These are phyloP conservation scores for Pestalotiopsis sp. DNA, from an alignment of 2,329 filamentous ascomycete species.

Conservation along the genomic window DNA sequence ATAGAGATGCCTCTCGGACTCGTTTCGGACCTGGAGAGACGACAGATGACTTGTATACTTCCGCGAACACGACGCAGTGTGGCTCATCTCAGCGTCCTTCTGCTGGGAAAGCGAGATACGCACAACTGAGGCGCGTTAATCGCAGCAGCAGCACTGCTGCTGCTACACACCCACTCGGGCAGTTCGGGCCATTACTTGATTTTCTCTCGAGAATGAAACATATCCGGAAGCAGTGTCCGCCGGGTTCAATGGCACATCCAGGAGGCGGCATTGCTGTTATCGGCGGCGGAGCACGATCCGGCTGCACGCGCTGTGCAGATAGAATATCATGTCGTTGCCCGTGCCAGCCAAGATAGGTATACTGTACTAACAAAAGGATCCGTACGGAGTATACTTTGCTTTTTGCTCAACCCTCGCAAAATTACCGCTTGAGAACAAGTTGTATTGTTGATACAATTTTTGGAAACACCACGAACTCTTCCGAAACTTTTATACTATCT, in stretches of 20 bases:
- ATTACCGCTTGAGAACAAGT: too few relatives aligned
- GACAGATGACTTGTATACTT: neutral
- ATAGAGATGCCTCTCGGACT: neutral
- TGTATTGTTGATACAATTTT: too few relatives aligned
- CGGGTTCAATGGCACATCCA: neutral
- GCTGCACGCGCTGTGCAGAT: neutral
- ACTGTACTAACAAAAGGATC: too few relatives aligned
- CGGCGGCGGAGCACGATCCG: neutral
- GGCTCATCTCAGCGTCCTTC: neutral
- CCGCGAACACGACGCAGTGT: neutral
- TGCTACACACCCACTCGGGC: neutral
- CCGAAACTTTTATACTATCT: too few relatives aligned
- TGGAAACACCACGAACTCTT: too few relatives aligned
- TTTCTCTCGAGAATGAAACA: neutral
- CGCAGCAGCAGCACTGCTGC: neutral
- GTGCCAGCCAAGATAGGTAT: too few relatives aligned
- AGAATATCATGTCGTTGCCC: neutral
- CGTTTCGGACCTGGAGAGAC: neutral
- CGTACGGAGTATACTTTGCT: too few relatives aligned
- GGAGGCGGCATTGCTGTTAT: neutral
- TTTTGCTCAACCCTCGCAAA: too few relatives aligned
- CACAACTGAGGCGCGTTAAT: neutral
- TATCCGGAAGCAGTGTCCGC: neutral
- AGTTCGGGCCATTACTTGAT: neutral
- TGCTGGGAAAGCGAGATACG: neutral